A percentile compares a stretch with the other conserved stretches of the same genome.
Conservation (phyloP, 495 filamentous ascomycete genomes). For the Neurospora sp. region DNA sequence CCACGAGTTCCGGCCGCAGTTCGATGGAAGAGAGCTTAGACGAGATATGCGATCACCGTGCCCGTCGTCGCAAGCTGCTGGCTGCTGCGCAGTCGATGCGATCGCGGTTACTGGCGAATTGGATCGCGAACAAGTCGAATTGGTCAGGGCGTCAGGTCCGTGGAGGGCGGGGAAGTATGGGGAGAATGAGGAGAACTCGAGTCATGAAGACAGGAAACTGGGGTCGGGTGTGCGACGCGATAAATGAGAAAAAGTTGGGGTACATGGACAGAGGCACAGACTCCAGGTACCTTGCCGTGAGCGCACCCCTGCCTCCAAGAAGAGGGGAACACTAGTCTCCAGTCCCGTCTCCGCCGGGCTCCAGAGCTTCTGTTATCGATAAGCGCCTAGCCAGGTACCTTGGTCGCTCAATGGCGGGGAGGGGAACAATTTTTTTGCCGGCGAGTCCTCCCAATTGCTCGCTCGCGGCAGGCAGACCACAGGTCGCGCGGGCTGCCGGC, state of each 20-base stretch:
- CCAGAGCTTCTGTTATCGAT: not conserved
- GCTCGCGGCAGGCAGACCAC: not conserved
- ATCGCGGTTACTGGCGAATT: not conserved
- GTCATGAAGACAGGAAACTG: not conserved
- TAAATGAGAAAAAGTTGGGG: not conserved
- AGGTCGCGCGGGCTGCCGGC: not conserved
- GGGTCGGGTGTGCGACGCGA: not conserved
- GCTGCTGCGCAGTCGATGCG: not conserved
- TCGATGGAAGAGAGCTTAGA: not conserved
- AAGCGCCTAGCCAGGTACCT: not conserved
- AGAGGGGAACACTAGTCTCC: not conserved
- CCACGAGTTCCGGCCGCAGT: constrained; percentile 1
- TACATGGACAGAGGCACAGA: not conserved
- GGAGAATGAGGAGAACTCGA: not conserved
- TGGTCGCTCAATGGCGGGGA: not conserved
- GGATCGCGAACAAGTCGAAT: not conserved
- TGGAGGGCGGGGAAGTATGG: not conserved
- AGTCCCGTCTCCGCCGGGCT: not conserved
- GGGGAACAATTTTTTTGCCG: not conserved
- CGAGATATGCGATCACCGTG: not conserved
- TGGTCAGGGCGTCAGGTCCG: not conserved
- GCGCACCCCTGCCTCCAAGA: not conserved
- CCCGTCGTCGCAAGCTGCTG: not conserved
- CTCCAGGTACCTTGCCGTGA: not conserved
- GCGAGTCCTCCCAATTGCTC: not conserved